phyloP scores from a whole-genome alignment of 179 eudicot species.

The Beta corolliflora region DNA sequence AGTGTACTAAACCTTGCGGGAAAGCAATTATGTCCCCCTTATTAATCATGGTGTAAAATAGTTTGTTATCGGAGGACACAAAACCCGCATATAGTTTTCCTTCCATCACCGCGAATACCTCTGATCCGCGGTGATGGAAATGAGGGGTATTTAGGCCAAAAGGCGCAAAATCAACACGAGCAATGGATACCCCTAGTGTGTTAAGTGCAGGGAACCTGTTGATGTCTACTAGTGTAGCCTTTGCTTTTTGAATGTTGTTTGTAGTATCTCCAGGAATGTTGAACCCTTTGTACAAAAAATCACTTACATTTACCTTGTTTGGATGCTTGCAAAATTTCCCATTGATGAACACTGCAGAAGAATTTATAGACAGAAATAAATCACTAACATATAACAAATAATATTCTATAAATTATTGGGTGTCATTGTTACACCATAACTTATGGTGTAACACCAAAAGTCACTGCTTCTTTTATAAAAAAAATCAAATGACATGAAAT shows the following conservation, averaged over 20 bases:
- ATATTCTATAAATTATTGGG: too few relatives aligned
- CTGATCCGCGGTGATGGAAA: slow-evolving; percentile 8
- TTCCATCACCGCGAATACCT: not conserved
- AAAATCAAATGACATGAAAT: too few relatives aligned
- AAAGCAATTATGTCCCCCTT: slow-evolving; percentile 7
- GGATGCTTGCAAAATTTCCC: too few relatives aligned
- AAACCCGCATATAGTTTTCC: slow-evolving; percentile 7
- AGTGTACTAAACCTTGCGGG: slow-evolving; percentile 3
- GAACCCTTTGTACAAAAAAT: too few relatives aligned
- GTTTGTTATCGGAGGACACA: not conserved
- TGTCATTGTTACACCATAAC: too few relatives aligned
- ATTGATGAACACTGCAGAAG: too few relatives aligned
- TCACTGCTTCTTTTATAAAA: too few relatives aligned
- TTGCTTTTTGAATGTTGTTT: not conserved
- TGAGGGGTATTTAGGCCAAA: slow-evolving; percentile 15
- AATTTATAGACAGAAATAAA: too few relatives aligned
- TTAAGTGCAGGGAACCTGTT: slow-evolving; percentile 4
- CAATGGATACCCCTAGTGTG: not conserved
- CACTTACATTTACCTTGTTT: too few relatives aligned
- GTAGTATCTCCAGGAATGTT: not conserved
- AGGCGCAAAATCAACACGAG: not conserved
- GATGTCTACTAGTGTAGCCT: slow-evolving; percentile 9
- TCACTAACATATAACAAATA: too few relatives aligned
- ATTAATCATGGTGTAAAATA: not conserved
- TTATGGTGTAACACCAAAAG: too few relatives aligned